These are phyloP conservation scores for Colletotrichum sp. DNA, from an alignment of 2,329 filamentous ascomycete genomes.

Conservation along the genomic window DNA sequence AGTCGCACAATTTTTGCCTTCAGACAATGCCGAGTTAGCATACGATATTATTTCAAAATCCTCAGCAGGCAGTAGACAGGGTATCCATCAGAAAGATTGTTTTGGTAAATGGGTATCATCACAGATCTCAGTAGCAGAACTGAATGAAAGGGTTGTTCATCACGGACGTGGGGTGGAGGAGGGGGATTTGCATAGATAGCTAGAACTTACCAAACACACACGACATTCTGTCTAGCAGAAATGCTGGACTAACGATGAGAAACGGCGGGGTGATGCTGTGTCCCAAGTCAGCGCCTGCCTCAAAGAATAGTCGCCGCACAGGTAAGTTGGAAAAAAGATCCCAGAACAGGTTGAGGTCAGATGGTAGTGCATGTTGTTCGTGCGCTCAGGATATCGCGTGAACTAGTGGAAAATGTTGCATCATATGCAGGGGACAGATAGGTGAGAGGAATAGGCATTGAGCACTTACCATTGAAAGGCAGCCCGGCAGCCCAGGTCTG, in stretches of 20 bases:
- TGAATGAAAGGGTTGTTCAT: constrained; percentile 70
- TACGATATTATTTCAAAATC: not conserved
- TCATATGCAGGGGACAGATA: constrained; percentile 42
- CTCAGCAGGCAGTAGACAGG: not conserved
- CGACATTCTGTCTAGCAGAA: not conserved
- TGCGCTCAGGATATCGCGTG: constrained; percentile 65
- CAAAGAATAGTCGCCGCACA: not conserved
- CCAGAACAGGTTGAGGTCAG: constrained; percentile 51
- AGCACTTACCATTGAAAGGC: constrained; percentile 25
- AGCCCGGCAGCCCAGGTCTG: too few species aligned
- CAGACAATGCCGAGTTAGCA: not conserved
- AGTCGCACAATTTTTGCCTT: not conserved
- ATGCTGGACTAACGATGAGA: not conserved
- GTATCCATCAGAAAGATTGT: constrained; percentile 59
- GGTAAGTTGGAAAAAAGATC: not conserved
- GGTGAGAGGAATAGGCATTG: not conserved
- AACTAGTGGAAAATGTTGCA: constrained; percentile 62
- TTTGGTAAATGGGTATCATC: constrained; percentile 73
- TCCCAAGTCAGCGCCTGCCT: not conserved
- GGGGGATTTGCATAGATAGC: not conserved
- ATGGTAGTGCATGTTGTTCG: constrained; percentile 80
- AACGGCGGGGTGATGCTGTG: not conserved
- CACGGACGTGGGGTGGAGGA: constrained; percentile 42
- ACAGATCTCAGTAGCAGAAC: constrained; percentile 78
- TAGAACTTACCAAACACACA: not conserved